A percentile compares a stretch with the other conserved stretches of the same genome.
These are phyloP conservation scores for Lepidium aucheri DNA, from an alignment of 345 rosid species.

Conservation along the genomic window DNA sequence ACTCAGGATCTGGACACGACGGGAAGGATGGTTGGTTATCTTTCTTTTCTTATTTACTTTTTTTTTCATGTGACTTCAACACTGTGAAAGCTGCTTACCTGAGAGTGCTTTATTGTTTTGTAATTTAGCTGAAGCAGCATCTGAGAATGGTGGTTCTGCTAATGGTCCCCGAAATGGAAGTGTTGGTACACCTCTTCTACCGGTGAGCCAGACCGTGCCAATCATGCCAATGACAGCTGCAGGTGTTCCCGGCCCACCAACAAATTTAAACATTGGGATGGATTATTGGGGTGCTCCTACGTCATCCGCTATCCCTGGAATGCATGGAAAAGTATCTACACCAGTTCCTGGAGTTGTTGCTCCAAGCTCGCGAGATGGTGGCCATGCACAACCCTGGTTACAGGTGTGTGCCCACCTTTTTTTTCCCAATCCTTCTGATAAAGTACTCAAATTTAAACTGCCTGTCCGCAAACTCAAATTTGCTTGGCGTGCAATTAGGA, in stretches of 20 bases:
- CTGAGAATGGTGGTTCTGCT: conserved; percentile 69
- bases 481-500: conserved; percentile 39
- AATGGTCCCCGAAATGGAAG: conserved; percentile 68
- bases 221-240: conserved; percentile 55
- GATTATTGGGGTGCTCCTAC: conserved; percentile 92
- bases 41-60: neutral
- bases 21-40: conserved; percentile 53
- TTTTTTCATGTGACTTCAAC: neutral
- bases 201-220: conserved; percentile 46
- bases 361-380: conserved; percentile 57
- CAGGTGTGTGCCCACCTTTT: conserved; percentile 40
- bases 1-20: conserved; percentile 74
- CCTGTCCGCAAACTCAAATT: neutral
- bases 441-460: neutral
- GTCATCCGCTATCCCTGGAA: conserved; percentile 47
- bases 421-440: neutral
- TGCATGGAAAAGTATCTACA: conserved; percentile 66
- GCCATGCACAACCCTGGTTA: conserved; percentile 76
- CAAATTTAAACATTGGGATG: conserved; percentile 96
- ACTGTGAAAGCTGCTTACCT: conserved; percentile 1
- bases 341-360: conserved; percentile 58
- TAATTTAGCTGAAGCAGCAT: conserved; percentile 47
- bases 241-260: conserved; percentile 75
- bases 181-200: conserved; percentile 34
- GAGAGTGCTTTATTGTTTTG: conserved; percentile 15